Base-by-base conservation (phyloP, 2,329 filamentous ascomycete species). In the Intubia oerlemansii region DNA sequence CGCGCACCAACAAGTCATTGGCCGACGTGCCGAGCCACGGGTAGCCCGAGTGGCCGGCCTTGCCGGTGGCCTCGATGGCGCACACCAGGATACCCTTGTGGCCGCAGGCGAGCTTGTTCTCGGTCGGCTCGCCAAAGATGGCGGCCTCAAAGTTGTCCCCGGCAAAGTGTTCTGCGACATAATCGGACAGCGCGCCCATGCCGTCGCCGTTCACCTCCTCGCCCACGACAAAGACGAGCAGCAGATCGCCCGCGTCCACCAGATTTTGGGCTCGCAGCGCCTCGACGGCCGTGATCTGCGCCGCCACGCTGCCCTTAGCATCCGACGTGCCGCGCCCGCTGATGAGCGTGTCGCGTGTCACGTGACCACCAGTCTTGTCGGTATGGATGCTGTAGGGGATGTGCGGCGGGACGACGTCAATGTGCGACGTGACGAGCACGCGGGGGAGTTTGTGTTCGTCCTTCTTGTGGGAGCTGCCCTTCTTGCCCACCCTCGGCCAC, bases 41-140 rank as follows among this genome's bases (percentile, higher is more conserved):
- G 45, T 98, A 95, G 4, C 85, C 85, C 7, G 75, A 84, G 52
- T 98, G 88, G 2, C 78, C 81, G 0, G 62, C 79, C 35, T 72
- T 73, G 17, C 85, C 85, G 18, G 59, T 62, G 0, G 77, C 77
- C 10, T 55, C 54, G 34, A 95, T 42, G 3, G 59, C 53, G 42
- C 82, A 74, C 25, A 62, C 62, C 4, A 82, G 47, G 32, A 72
- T 76, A 23, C 88, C 85, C 54, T 98, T 95, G 59, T 95, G 85
- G 3, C 85, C 88, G 31, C 78, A 73, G 0, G 81, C 82, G 13
- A 95, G 71, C 48, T 77, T 80, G 39, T 73, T 66, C 42, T 91
- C 81, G 0, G 88, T 98, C 1, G 85, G 85, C 47, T 98, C 88
- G 23, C 88, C 85, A 43, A 93, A 95, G 42, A 88, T 76, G 41